A percentile compares a stretch with the other conserved stretches of the same genome.
Evolutionary conservation across 257 asterid genomes (phyloP).

Genomic region (Scutellaria minor): DNA sequence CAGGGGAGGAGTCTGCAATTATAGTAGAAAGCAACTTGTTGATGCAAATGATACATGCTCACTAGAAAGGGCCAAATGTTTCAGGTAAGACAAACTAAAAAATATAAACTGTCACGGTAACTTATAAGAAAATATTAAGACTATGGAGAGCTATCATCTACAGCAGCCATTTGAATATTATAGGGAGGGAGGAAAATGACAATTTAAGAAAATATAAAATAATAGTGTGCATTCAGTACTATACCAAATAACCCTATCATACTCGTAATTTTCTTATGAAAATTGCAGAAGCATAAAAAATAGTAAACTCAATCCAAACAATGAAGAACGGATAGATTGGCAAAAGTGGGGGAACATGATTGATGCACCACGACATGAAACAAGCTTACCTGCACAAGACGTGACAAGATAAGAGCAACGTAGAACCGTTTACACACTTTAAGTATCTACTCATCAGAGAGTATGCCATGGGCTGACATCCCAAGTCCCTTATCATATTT

Average conservation of each 20-base stretch:
- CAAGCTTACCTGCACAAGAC: conserved; percentile 86
- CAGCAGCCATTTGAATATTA: conserved; percentile 13
- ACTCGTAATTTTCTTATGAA: not conserved
- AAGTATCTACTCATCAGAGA: conserved; percentile 79
- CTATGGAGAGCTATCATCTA: conserved; percentile 12
- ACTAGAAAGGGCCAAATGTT: not conserved
- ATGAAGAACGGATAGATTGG: not conserved
- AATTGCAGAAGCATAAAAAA: conserved; percentile 21
- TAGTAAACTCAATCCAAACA: conserved; percentile 23
- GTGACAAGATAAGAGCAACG: conserved; percentile 89
- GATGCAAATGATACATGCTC: conserved; percentile 11
- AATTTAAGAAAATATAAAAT: conserved; percentile 17
- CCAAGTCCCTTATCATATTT: conserved; percentile 50
- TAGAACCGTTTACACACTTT: conserved; percentile 89
- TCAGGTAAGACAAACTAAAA: conserved; percentile 23
- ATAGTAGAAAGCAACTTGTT: conserved; percentile 22
- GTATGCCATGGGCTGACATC: conserved; percentile 46
- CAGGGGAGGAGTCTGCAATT: conserved; percentile 81
- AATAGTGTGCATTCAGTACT: not conserved
- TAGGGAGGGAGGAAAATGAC: not conserved
- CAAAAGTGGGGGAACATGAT: not conserved
- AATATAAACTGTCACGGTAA: not conserved
- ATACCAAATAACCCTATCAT: conserved; percentile 25
- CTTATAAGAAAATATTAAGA: too few relatives aligned
- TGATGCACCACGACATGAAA: conserved; percentile 1